These are phyloP conservation scores for Clonostachys solani DNA, from an alignment of 2,329 filamentous ascomycete species.

Conservation along the genomic window DNA sequence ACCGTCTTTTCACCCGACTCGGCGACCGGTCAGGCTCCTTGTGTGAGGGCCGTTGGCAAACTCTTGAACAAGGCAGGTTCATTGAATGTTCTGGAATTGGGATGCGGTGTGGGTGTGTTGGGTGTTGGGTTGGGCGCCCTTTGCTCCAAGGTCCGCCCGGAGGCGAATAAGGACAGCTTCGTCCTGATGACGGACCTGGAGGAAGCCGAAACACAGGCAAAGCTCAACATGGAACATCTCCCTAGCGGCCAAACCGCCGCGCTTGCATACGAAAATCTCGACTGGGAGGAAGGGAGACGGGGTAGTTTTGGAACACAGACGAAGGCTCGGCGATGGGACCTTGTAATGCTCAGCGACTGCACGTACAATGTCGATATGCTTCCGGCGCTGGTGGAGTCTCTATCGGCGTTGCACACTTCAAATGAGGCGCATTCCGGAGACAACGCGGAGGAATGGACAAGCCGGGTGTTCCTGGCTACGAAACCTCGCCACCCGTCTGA, in stretches of 20 bases:
- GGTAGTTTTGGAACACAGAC: conserved; percentile 38
- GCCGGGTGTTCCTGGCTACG: conserved; percentile 48
- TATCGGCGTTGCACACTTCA: conserved; percentile 40
- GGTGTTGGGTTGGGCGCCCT: conserved; percentile 42
- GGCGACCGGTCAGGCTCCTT: conserved; percentile 14
- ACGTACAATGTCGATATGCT: conserved; percentile 57
- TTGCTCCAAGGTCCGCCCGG: conserved; percentile 13
- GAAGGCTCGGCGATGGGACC: conserved; percentile 39
- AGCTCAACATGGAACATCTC: conserved; percentile 37
- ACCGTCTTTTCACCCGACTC: conserved; percentile 16
- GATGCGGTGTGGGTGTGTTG: conserved; percentile 52
- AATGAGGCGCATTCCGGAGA: conserved; percentile 18
- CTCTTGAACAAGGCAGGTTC: conserved; percentile 16
- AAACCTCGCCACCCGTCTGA: conserved; percentile 54
- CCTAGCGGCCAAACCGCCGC: not conserved
- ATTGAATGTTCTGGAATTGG: conserved; percentile 47
- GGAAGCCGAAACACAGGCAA: conserved; percentile 45
- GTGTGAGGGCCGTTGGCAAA: conserved; percentile 20
- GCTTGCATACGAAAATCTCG: conserved; percentile 48
- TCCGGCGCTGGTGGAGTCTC: conserved; percentile 46
- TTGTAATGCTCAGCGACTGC: conserved; percentile 54
- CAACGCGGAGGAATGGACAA: conserved; percentile 5
- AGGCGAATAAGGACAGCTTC: not conserved
- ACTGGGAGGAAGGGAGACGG: conserved; percentile 48
- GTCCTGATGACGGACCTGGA: conserved; percentile 52